phyloP scores from a whole-genome alignment of 331 rosid species.

The Stylosanthes scabra region DNA sequence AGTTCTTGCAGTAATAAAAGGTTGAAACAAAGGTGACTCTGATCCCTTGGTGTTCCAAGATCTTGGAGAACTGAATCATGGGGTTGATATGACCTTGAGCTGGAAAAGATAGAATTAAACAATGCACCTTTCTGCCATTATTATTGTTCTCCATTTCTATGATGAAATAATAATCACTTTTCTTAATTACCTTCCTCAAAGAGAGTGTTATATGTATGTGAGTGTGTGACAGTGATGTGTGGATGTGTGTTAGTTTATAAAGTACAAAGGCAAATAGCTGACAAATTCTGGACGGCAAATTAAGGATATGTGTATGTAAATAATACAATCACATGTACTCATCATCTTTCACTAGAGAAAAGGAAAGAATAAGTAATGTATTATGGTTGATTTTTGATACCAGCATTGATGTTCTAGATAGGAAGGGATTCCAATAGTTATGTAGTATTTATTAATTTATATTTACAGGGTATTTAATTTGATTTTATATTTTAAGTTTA shows the following conservation, averaged over 20 bases:
- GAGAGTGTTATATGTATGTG: not conserved
- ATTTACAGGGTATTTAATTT: too few species aligned
- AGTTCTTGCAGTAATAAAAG: constrained; percentile 2
- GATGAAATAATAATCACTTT: not conserved
- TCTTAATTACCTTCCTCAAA: not conserved
- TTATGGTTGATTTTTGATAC: too few species aligned
- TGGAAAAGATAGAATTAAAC: constrained; percentile 33
- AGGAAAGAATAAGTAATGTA: too few species aligned
- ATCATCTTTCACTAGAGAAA: too few species aligned
- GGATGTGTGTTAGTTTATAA: not conserved
- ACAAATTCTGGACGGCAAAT: too few species aligned
- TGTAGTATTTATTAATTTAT: too few species aligned
- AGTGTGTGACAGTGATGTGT: not conserved
- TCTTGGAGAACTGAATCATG: constrained; percentile 41
- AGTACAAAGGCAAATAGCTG: too few species aligned
- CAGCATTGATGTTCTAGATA: too few species aligned
- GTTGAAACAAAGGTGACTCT: constrained; percentile 21
- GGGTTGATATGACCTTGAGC: constrained; percentile 41
- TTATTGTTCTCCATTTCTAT: constrained; percentile 10
- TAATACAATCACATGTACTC: too few species aligned
- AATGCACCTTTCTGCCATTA: not conserved
- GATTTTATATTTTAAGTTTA: too few species aligned
- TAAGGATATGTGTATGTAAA: too few species aligned
- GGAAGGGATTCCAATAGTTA: too few species aligned
- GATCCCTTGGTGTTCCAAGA: constrained; percentile 20